Evolutionary conservation across 441 rosid species (phyloP).

Genomic region (Erysimum cheiri): DNA sequence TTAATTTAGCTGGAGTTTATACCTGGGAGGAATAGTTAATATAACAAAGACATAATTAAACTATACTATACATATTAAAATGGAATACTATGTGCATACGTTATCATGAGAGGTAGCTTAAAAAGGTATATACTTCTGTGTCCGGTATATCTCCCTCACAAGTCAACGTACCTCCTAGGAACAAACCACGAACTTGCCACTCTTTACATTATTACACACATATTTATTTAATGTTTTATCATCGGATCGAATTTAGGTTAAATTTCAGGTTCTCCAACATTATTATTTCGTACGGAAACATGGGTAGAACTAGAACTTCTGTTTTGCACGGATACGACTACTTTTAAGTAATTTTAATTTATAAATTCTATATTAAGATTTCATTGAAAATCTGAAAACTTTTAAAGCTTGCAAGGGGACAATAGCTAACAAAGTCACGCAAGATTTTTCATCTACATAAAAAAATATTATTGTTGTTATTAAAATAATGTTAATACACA

Average conservation of each 20-base stretch:
- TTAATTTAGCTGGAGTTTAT: slow-evolving; percentile 36
- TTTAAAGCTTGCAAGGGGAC: not conserved
- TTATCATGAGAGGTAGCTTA: slow-evolving; percentile 26
- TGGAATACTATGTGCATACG: slow-evolving; percentile 18
- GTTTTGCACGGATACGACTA: slow-evolving; percentile 30
- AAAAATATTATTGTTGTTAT: not conserved
- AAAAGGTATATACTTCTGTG: slow-evolving; percentile 40
- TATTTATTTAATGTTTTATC: slow-evolving; percentile 13
- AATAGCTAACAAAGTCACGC: slow-evolving; percentile 16
- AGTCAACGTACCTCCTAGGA: slow-evolving; percentile 44
- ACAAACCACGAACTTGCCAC: slow-evolving; percentile 41
- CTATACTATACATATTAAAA: slow-evolving; percentile 29
- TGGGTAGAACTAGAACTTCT: slow-evolving; percentile 34
- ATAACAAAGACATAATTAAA: slow-evolving; percentile 17
- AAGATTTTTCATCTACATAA: not conserved
- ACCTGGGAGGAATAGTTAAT: slow-evolving; percentile 22
- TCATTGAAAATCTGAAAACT: not conserved
- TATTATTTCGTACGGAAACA: slow-evolving; percentile 30
- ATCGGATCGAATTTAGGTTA: slow-evolving; percentile 28
- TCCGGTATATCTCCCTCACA: slow-evolving; percentile 37
- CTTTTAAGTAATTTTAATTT: not conserved
- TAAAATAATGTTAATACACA: not conserved
- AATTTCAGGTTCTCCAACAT: slow-evolving; percentile 19
- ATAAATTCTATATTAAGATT: not conserved
- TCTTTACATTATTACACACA: slow-evolving; percentile 19